phyloP scores from a whole-genome alignment of 176 grass and related monocot species.

The Ensete glaucum region DNA sequence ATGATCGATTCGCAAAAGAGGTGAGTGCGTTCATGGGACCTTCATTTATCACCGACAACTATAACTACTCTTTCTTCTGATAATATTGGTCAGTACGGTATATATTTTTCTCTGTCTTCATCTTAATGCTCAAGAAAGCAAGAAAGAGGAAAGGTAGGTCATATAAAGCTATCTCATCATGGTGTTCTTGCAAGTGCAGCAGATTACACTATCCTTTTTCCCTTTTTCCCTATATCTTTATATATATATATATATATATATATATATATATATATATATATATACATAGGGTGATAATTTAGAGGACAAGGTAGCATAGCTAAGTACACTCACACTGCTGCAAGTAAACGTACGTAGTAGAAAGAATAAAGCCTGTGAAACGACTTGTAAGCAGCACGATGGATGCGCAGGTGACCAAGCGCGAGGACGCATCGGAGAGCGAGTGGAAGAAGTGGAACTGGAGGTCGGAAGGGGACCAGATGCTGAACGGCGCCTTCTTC shows the following conservation, averaged over 20 bases:
- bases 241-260: too few relatives aligned
- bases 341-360: not conserved
- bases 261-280: not conserved
- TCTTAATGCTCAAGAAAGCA: too few relatives aligned
- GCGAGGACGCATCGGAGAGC: slow-evolving; percentile 4
- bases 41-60: not conserved
- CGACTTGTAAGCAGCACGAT: too few relatives aligned
- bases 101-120: too few relatives aligned
- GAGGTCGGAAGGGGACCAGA: slow-evolving; percentile 15
- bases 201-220: not conserved
- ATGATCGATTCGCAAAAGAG: slow-evolving; percentile 4
- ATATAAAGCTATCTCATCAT: too few relatives aligned
- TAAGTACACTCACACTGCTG: not conserved
- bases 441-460: slow-evolving; percentile 26
- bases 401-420: slow-evolving; percentile 7
- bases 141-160: too few relatives aligned
- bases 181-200: not conserved
- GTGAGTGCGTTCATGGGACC: not conserved
- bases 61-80: not conserved
- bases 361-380: too few relatives aligned
- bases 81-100: too few relatives aligned
- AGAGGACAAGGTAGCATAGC: not conserved
- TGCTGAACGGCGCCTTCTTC: slow-evolving; percentile 21
- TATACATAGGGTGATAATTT: not conserved
- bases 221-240: not conserved